Evolutionary conservation across 2,329 filamentous ascomycete species (phyloP), one percentile per base, ranked within the genome.

Genomic region (Cyphellophora attinorum): DNA sequence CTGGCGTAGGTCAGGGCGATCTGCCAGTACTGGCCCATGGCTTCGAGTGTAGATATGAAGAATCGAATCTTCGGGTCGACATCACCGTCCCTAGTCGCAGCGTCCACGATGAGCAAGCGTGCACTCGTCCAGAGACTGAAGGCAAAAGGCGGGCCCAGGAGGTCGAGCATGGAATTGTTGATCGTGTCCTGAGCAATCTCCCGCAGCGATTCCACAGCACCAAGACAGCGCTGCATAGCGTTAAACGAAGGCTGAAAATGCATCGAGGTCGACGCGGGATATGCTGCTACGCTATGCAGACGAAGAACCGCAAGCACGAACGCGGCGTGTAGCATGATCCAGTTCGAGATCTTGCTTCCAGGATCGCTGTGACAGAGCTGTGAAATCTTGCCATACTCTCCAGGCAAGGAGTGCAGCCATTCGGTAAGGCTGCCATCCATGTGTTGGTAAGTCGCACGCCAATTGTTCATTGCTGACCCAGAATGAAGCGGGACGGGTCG

Each of bases 291-390:
- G 0, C 86, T 93, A 60, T 94, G 86, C 12, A 94, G 71, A 25
- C 88, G 78, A 47, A 95, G 93, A 4, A 93, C 79, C 29, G 86
- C 82, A 68, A 85, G 93, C 56, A 93, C 84, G 51, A 88, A 93
- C 0, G 85, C 86, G 4, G 84, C 81, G 54, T 94, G 88, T 16
- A 94, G 68, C 80, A 93, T 93, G 34, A 94, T 78, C 81, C 85
- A 86, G 51, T 83, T 85, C 18, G 40, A 44, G 19, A 46, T 46
- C 17, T 41, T 32, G 23, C 44, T 46, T 10, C 44, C 44, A 5
- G 44, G 33, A 85, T 65, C 53, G 6, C 56, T 72, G 42, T 79
- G 77, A 52, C 86, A 86, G 1, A 91, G 61, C 43, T 84, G 81
- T 29, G 79, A 74, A 63, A 88, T 83, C 56, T 91, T 89, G 16